Evolutionary conservation across 2,329 filamentous ascomycete genomes (phyloP), one percentile per base, ranked within the genome.

Genomic region (Pseudopithomyces maydicus): DNA sequence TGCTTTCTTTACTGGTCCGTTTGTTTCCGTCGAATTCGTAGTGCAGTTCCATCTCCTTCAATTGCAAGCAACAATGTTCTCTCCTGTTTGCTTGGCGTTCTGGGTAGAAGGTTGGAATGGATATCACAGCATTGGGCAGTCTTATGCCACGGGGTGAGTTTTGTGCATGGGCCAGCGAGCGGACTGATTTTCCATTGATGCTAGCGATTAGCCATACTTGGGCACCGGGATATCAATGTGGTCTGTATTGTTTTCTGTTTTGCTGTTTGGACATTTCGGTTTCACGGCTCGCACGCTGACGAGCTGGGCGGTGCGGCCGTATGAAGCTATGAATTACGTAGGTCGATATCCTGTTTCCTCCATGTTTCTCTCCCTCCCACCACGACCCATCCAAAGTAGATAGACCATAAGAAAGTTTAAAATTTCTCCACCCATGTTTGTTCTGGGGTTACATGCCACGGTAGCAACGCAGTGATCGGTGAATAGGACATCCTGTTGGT

Each of bases 221-320:
- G 54, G 57, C 57, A 53, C 56, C 35, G 57, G 53, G 57, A 56
- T 59, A 59, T 59, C 5, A 59, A 56, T 22, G 15, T 43, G 22
- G 54, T 46, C 15, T 26, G 10, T 32, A 12, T 53, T 17, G 15
- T 41, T 38, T 38, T n/a, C 32, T 11, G 45, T 45, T 38, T 46
- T 17, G 35, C 45, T 11, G 19, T 53, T 46, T 8, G 36, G 19
- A 32, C 20, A 2, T 46, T 41, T 36, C 15, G 33, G 43, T 41
- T 53, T 45, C 43, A 33, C 14, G 53, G 57, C 53, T 48, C 45
- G 53, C 57, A 59, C 57, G 53, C 54, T 32, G 41, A 33, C 14
- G 26, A 7, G 15, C 10, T 41, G 47, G 45, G 26, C 36, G 39
- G 53, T 59, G 56, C 56, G 57, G 53, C 57, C 53, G 48, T 36